Evolutionary conservation across 345 rosid species (phyloP).

Genomic region (Citrus glauca): DNA sequence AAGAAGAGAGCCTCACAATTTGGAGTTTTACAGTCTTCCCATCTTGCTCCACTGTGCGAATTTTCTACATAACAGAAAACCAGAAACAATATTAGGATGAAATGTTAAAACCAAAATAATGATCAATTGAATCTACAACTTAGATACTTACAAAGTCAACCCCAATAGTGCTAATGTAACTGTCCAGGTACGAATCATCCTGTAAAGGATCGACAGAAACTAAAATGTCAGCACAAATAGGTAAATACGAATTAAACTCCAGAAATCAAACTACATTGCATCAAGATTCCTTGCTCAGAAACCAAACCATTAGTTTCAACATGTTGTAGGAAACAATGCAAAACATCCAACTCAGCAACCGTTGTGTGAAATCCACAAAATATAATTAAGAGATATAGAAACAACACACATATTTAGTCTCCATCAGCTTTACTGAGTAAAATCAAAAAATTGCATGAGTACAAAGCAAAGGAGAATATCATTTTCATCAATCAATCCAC

Average conservation of each 20-base stretch:
- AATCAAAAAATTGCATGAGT: background rate
- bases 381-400: background rate
- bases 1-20: conserved; percentile 40
- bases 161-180: conserved; percentile 91
- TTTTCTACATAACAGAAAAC: conserved; percentile 52
- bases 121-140: background rate
- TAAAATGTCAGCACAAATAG: background rate
- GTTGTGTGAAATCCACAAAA: background rate
- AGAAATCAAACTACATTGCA: background rate
- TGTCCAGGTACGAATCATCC: conserved; percentile 95
- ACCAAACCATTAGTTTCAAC: background rate
- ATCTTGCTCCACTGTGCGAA: conserved; percentile 88
- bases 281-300: background rate
- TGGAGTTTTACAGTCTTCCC: conserved; percentile 81
- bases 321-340: background rate
- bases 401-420: background rate
- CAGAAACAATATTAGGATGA: background rate
- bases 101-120: background rate
- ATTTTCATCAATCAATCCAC: background rate
- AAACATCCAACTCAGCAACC: background rate
- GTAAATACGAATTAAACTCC: background rate
- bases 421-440: background rate
- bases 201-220: conserved; percentile 20
- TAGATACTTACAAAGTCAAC: conserved; percentile 77
- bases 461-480: background rate